A percentile compares a stretch with the other conserved stretches of the same genome.
Conservation (phyloP, 805 yeast species). For the Lipomyces lipofer region DNA sequence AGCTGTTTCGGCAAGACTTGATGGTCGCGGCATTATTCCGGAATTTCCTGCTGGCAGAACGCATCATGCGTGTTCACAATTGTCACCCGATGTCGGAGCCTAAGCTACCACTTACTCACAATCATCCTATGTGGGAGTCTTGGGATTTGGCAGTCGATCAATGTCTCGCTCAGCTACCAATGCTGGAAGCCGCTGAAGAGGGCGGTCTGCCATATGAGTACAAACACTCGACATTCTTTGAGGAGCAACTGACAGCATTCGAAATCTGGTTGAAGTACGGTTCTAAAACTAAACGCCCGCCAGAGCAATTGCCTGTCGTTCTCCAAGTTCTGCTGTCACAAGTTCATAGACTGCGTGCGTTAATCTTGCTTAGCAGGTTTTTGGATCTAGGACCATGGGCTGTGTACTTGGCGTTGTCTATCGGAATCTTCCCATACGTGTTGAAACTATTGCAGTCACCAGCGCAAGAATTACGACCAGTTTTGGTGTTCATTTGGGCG, state of each 20-base stretch:
- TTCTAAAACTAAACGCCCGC: slow-evolving; percentile 78
- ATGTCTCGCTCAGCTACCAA: slow-evolving; percentile 59
- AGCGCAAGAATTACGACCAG: slow-evolving; percentile 92
- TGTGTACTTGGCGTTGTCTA: slow-evolving; percentile 84
- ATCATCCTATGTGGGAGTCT: slow-evolving; percentile 94
- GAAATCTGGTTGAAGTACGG: slow-evolving; percentile 95
- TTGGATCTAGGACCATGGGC: slow-evolving; percentile 98
- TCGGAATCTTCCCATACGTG: slow-evolving; percentile 95
- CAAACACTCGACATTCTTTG: slow-evolving; percentile 91
- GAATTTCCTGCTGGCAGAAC: slow-evolving; percentile 85
- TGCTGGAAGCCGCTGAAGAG: slow-evolving; percentile 40
- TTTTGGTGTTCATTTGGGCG: slow-evolving; percentile 95
- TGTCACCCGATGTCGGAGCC: slow-evolving; percentile 96
- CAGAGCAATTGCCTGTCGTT: slow-evolving; percentile 93
- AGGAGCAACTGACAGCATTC: slow-evolving; percentile 93
- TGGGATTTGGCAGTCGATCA: slow-evolving; percentile 98
- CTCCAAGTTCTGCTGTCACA: slow-evolving; percentile 90
- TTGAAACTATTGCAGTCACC: slow-evolving; percentile 88
- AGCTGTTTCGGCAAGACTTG: slow-evolving; percentile 88
- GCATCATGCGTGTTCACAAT: slow-evolving; percentile 89
- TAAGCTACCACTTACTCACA: slow-evolving; percentile 76
- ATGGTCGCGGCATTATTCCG: slow-evolving; percentile 96
- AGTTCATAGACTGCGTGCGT: slow-evolving; percentile 87
- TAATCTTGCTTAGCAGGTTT: slow-evolving; percentile 78
- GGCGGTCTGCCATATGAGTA: slow-evolving; percentile 51